Percentiles rank a stretch among this genome's conserved stretches.
Conservation (phyloP, 306 rosid genomes). For the Inga leiocalycina region DNA sequence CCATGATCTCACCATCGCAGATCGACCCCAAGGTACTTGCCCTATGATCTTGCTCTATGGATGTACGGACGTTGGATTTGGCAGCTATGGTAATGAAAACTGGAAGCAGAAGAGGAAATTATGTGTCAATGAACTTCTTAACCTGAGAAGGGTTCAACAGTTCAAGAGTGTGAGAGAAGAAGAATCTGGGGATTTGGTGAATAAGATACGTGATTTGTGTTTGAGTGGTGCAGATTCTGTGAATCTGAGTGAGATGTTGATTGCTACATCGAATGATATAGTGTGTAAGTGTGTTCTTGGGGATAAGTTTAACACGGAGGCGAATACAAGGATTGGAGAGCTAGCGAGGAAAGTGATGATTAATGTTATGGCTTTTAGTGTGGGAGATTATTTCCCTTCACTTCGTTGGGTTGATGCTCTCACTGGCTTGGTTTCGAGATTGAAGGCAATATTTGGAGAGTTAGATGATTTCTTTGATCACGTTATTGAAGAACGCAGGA, state of each 20-base stretch:
- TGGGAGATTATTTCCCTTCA: slow-evolving; percentile 43
- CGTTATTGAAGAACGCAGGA: slow-evolving; percentile 26
- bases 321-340: not conserved
- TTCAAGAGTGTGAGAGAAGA: slow-evolving; percentile 34
- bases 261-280: slow-evolving; percentile 19
- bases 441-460: slow-evolving; percentile 24
- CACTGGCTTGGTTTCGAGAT: slow-evolving; percentile 25
- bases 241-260: slow-evolving; percentile 35
- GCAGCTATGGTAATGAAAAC: slow-evolving; percentile 6
- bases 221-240: not conserved
- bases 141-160: slow-evolving; percentile 35
- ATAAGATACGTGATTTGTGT: slow-evolving; percentile 24
- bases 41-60: slow-evolving; percentile 24
- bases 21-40: slow-evolving; percentile 25
- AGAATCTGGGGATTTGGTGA: slow-evolving; percentile 36
- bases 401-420: slow-evolving; percentile 43
- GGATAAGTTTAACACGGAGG: not conserved
- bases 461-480: slow-evolving; percentile 36
- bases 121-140: slow-evolving; percentile 36
- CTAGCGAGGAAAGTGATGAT: slow-evolving; percentile 31
- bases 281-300: slow-evolving; percentile 37
- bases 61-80: slow-evolving; percentile 29
- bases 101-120: slow-evolving; percentile 31
- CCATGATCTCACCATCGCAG: slow-evolving; percentile 25
- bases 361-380: slow-evolving; percentile 15